A percentile compares a stretch with the other conserved stretches of the same genome.
Conservation (phyloP, 1,139 yeast genomes). For the Scheffersomyces cryptocercus region DNA sequence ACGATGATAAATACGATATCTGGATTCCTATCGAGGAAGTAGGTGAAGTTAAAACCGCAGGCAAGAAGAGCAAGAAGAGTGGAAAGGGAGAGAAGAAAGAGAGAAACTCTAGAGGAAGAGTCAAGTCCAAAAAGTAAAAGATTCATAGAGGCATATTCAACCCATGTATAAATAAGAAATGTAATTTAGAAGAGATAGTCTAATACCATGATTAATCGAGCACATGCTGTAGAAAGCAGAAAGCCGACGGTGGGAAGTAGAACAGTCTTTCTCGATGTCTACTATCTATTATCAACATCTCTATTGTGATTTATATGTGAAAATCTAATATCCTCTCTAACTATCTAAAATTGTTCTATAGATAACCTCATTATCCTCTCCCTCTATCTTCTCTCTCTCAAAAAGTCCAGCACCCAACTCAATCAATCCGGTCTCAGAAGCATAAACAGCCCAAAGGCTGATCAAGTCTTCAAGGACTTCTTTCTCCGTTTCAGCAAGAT, state of each 20-base stretch:
- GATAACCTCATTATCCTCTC: neutral
- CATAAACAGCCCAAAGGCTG: conserved; percentile 53
- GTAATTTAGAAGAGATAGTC: too few species aligned
- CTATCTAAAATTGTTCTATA: conserved; percentile 1
- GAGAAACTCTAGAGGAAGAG: too few species aligned
- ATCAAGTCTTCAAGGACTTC: conserved; percentile 39
- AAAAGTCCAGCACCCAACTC: conserved; percentile 25
- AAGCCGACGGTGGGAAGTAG: too few species aligned
- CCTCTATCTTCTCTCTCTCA: conserved; percentile 6
- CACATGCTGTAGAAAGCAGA: too few species aligned
- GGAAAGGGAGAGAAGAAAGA: conserved; percentile 6
- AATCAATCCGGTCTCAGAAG: conserved; percentile 54
- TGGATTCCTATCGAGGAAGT: conserved; percentile 35
- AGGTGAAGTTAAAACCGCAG: neutral
- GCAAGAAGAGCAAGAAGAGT: conserved; percentile 7
- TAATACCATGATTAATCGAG: too few species aligned
- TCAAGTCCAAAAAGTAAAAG: too few species aligned
- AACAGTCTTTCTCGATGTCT: too few species aligned
- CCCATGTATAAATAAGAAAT: too few species aligned
- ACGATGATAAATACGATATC: conserved; percentile 35
- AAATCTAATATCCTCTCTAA: neutral
- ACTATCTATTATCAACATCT: too few species aligned
- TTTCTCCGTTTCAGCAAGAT: conserved; percentile 34
- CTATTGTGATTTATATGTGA: too few species aligned
- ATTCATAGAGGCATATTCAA: too few species aligned